A percentile compares a stretch with the other conserved stretches of the same genome.
Conservation (phyloP, 768 basidiomycete species). For the Russula griseocarnosa region DNA sequence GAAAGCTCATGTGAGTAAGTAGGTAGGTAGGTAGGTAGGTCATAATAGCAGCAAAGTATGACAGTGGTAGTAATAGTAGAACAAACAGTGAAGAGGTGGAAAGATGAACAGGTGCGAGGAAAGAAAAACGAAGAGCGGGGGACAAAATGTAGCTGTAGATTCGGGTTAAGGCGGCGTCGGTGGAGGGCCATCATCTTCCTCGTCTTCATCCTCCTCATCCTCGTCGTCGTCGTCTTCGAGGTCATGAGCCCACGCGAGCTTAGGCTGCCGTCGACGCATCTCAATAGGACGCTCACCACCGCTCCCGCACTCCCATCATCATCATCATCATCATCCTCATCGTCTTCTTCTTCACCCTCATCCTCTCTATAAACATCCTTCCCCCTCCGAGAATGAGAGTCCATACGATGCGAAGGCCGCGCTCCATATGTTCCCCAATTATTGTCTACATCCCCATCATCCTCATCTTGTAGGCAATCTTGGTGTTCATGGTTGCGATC, state of each 20-base stretch:
- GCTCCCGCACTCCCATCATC: background rate
- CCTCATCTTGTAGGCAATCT: background rate
- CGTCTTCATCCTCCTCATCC: background rate
- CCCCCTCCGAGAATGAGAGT: background rate
- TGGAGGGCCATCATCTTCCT: background rate
- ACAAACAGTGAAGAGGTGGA: background rate
- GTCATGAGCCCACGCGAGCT: conserved; percentile 21
- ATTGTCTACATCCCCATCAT: background rate
- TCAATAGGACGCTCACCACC: conserved; percentile 22
- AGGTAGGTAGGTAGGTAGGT: conserved; percentile 2
- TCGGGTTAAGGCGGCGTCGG: background rate
- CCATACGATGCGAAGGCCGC: background rate
- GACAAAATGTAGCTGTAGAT: background rate
- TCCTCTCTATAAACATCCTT: conserved; percentile 2
- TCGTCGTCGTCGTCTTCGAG: conserved; percentile 14
- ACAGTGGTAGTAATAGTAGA: background rate
- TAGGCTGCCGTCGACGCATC: conserved; percentile 25
- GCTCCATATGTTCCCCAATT: conserved; percentile 2
- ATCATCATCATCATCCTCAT: conserved; percentile 4
- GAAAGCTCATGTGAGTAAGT: background rate
- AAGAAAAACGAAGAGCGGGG: background rate
- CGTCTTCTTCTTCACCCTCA: background rate
- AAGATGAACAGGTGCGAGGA: background rate
- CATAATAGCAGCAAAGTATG: background rate
- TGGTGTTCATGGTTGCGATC: background rate